Percentiles rank a stretch among this genome's conserved stretches.
phyloP scores from a whole-genome alignment of 371 early-diverging fungal species.

The Mortierella sp. region DNA sequence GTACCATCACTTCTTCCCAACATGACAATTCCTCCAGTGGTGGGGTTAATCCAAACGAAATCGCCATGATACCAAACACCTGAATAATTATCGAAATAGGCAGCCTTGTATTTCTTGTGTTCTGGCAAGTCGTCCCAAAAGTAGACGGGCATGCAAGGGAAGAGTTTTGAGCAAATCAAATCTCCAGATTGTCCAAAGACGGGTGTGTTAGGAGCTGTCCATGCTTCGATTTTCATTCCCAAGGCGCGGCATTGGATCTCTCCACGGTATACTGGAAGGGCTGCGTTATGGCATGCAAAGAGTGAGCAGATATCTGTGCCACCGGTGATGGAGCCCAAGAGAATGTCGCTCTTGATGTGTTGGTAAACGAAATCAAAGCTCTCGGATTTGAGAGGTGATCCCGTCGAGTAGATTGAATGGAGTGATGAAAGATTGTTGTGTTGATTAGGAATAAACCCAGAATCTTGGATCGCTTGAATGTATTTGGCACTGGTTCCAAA shows the following conservation, averaged over 20 bases:
- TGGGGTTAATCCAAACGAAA: conserved; percentile 86
- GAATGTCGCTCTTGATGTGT: conserved; percentile 84
- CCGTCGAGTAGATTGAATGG: conserved; percentile 93
- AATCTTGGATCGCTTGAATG: conserved; percentile 91
- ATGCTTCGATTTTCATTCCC: conserved; percentile 96
- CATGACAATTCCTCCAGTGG: conserved; percentile 96
- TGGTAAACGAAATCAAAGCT: conserved; percentile 92
- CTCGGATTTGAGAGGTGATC: conserved; percentile 93
- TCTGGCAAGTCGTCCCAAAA: conserved; percentile 85
- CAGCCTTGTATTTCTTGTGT: conserved; percentile 81
- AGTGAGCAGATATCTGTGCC: conserved; percentile 98
- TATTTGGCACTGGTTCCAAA: conserved; percentile 98
- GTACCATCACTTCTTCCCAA: conserved; percentile 97
- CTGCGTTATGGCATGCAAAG: conserved; percentile 91
- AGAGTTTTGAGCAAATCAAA: conserved; percentile 91
- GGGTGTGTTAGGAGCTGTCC: conserved; percentile 81
- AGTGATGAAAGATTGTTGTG: conserved; percentile 71
- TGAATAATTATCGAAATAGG: conserved; percentile 91
- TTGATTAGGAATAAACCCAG: conserved; percentile 60
- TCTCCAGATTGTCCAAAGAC: conserved; percentile 87
- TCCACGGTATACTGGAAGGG: conserved; percentile 92
- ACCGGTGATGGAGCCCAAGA: conserved; percentile 94
- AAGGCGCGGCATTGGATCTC: conserved; percentile 94
- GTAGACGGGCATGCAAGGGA: conserved; percentile 98
- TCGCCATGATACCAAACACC: conserved; percentile 97